These are phyloP conservation scores for Chlamydomonas sphaeroides DNA, from an alignment of 139 green algal species.

Conservation along the genomic window DNA sequence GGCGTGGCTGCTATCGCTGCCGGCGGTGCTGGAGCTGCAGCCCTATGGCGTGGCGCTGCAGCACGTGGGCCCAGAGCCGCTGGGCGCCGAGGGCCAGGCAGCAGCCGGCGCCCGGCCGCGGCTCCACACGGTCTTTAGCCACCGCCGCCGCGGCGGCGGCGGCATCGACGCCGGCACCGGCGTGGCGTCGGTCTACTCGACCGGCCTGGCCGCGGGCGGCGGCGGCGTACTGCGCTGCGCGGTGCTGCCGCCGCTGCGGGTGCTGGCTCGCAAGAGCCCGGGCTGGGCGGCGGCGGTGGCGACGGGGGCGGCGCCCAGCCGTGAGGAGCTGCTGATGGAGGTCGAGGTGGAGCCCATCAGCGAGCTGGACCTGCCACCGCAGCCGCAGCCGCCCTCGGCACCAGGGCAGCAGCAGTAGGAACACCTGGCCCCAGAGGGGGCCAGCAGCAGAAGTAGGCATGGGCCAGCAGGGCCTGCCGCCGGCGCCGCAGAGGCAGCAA, in stretches of 20 bases:
- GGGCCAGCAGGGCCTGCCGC: too few relatives aligned
- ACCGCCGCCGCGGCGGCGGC: not conserved
- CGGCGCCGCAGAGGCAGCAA: too few relatives aligned
- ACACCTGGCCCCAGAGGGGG: too few relatives aligned
- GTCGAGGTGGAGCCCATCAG: constrained; percentile 22
- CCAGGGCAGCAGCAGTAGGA: not conserved
- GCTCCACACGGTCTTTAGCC: constrained; percentile 13
- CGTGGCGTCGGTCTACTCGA: not conserved
- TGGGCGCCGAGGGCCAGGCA: not conserved
- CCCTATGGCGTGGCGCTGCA: constrained; percentile 9
- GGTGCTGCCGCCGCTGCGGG: constrained; percentile 30
- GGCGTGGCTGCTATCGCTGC: constrained; percentile 1
- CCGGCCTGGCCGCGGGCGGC: not conserved
- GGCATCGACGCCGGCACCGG: not conserved
- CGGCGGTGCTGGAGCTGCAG: not conserved
- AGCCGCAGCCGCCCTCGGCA: too few relatives aligned
- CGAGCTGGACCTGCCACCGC: constrained; percentile 7
- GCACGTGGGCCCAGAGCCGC: not conserved
- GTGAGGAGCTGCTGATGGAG: constrained; percentile 19
- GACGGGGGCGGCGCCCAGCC: not conserved
- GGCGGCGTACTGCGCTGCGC: constrained; percentile 19
- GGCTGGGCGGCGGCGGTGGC: constrained; percentile 7
- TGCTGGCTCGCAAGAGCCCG: not conserved
- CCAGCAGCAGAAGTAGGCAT: too few relatives aligned
- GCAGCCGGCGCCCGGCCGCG: not conserved